These are phyloP conservation scores for Coemansia pectinata DNA, from an alignment of 192 early-diverging fungal species.

Conservation along the genomic window DNA sequence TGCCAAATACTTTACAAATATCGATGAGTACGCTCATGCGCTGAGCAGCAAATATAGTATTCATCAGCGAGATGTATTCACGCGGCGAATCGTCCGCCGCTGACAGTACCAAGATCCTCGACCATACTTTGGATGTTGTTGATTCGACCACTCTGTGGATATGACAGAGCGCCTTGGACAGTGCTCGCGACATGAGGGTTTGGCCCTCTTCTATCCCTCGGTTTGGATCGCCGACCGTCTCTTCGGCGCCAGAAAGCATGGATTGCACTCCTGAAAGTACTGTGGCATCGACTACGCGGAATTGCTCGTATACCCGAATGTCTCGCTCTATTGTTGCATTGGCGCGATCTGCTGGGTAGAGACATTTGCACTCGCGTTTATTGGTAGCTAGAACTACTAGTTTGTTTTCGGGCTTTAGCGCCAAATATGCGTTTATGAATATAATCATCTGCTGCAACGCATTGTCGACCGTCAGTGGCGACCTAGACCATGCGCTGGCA, in stretches of 20 bases:
- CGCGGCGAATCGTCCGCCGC: constrained; percentile 82
- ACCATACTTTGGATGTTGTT: constrained; percentile 41
- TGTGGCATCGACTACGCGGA: constrained; percentile 39
- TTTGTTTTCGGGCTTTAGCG: constrained; percentile 82
- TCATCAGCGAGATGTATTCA: constrained; percentile 98
- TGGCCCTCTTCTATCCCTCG: constrained; percentile 20
- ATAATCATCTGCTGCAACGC: constrained; percentile 77
- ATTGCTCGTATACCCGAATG: constrained; percentile 56
- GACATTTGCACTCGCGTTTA: constrained; percentile 28
- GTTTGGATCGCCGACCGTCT: neutral
- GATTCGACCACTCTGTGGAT: constrained; percentile 31
- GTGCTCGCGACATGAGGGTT: constrained; percentile 43
- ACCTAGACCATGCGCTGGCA: constrained; percentile 70
- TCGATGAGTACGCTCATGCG: constrained; percentile 88
- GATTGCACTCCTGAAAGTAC: constrained; percentile 33
- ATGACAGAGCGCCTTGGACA: constrained; percentile 55
- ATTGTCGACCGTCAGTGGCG: constrained; percentile 62
- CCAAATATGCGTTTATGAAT: constrained; percentile 93
- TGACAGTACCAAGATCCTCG: constrained; percentile 84
- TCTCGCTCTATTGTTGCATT: constrained; percentile 14
- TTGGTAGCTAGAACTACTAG: constrained; percentile 77
- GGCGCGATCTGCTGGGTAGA: constrained; percentile 35
- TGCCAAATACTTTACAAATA: constrained; percentile 79
- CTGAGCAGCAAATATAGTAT: constrained; percentile 96
- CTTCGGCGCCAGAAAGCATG: constrained; percentile 17